A percentile compares a stretch with the other conserved stretches of the same genome.
These are phyloP conservation scores for Phaeophleospora eucalypticola DNA, from an alignment of 2,329 filamentous ascomycete genomes.

Conservation along the genomic window DNA sequence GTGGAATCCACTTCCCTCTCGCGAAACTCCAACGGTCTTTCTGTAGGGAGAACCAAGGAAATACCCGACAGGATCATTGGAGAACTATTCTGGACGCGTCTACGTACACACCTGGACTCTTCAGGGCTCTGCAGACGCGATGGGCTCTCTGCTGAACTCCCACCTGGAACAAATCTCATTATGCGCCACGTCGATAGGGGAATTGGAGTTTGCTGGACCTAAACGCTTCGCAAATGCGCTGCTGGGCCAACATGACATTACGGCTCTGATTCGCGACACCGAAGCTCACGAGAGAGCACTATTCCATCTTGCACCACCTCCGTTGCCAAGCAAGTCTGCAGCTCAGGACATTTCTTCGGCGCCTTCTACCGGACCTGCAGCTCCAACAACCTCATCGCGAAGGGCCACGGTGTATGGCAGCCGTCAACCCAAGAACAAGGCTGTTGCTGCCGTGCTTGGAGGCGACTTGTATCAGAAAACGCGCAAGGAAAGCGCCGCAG, in stretches of 20 bases:
- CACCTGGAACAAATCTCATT: constrained; percentile 50
- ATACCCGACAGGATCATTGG: too few species aligned
- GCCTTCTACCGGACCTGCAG: constrained; percentile 9
- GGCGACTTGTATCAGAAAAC: constrained; percentile 82
- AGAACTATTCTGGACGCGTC: too few species aligned
- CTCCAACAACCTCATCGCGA: constrained; percentile 26
- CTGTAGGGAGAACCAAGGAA: too few species aligned
- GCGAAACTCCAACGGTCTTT: too few species aligned
- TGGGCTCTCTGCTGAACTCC: constrained; percentile 42
- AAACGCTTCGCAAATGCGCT: constrained; percentile 95
- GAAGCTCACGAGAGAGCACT: constrained; percentile 91
- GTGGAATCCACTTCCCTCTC: too few species aligned
- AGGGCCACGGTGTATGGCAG: constrained; percentile 46
- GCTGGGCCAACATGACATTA: constrained; percentile 80
- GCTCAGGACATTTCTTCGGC: constrained; percentile 34
- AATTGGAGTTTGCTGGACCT: constrained; percentile 69
- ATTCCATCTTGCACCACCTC: constrained; percentile 80
- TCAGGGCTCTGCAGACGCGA: constrained; percentile 3
- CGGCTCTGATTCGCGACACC: constrained; percentile 87
- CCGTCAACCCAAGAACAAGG: constrained; percentile 65
- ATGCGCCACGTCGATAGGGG: constrained; percentile 46
- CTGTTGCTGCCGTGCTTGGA: constrained; percentile 84
- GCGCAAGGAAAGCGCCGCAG: constrained; percentile 53
- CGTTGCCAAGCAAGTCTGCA: constrained; percentile 43
- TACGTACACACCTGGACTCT: neutral